Base-by-base conservation (phyloP, 1,139 yeast genomes). In the Candida buenavistaensis region DNA sequence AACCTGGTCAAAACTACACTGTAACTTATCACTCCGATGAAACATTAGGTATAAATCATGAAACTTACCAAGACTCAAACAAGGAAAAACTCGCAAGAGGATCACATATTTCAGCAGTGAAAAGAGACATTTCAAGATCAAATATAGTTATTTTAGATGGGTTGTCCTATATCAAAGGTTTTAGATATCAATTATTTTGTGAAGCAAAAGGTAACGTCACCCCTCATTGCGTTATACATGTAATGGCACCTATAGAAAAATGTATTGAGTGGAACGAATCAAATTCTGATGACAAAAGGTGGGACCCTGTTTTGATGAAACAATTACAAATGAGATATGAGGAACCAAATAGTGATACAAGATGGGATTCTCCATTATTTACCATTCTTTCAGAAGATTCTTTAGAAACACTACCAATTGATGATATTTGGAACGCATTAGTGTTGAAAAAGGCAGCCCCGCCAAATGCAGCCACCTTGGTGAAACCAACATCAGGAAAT, bases 351-450 rank as follows among this genome's bases (percentile, higher is more conserved):
- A 80, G 81, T 14, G 76, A 78, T 52, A 78, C 83, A 24, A 68
- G 97, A 41, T 92, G 98, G 98, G 99, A 92, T 55, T 80, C 95
- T 4, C 99, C 99, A 2, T 62, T 90, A 43, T 83, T 88, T 55
- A 78, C 87, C 0, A 59, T 87, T 1, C 32, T 40, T 26, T 74
- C 80, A 28, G 80, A 77, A 30, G 81, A 80, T 40, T 64, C 62
- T n/a, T 56, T 63, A 5, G 73, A 69, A 39, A 39, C 33, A 9
- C 50, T 85, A 10, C 88, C 90, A 0, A 59, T 78, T 9, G 82
- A 82, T 4, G 85, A 78, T 14, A 72, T 89, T 3, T 86, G 94
- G 90, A 77, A 78, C 37, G 75, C 82, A 0, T 55, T 87, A 14
- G 83, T 82, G 14, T 66, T 80, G 38, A 69, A 72, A 36, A 74